Percentiles rank a stretch among this genome's conserved stretches.
Conservation (phyloP, 352 stramenopile species). For the Blastocystis sp. region DNA sequence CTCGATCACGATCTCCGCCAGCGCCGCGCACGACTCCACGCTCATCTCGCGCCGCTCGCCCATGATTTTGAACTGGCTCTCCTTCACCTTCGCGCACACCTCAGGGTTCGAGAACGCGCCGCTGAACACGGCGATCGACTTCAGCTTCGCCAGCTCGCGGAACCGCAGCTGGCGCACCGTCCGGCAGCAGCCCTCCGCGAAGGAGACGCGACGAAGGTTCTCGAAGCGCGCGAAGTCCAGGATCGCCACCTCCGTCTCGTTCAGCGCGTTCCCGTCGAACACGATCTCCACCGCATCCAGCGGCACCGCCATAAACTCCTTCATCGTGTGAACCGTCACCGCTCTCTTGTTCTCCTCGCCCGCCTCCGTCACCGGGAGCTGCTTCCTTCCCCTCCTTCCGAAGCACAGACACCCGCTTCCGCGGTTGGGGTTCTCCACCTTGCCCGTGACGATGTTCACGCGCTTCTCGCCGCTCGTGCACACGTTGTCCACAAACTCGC, state of each 20-base stretch:
- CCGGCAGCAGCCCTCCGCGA: background rate
- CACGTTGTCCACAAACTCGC: slow-evolving; percentile 58
- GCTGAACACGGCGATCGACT: background rate
- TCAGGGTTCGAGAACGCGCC: background rate
- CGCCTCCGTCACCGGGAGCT: background rate
- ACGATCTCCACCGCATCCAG: background rate
- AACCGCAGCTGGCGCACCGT: slow-evolving; percentile 4
- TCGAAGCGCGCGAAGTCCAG: slow-evolving; percentile 49
- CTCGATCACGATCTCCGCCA: background rate
- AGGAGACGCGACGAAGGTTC: background rate
- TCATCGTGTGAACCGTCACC: background rate
- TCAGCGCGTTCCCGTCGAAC: background rate
- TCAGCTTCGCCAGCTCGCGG: slow-evolving; percentile 12
- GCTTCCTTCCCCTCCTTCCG: background rate
- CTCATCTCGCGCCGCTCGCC: background rate
- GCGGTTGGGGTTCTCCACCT: background rate
- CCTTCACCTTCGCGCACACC: background rate
- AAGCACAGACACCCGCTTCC: slow-evolving; percentile 25
- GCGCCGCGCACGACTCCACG: slow-evolving; percentile 1
- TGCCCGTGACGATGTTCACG: background rate
- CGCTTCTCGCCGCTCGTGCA: background rate
- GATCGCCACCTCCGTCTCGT: background rate
- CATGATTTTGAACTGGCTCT: slow-evolving; percentile 48
- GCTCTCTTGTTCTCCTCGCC: background rate
- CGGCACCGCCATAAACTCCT: slow-evolving; percentile 1